Evolutionary conservation across 768 basidiomycete genomes (phyloP).

Genomic region (Rhodotorula taiwanensis): DNA sequence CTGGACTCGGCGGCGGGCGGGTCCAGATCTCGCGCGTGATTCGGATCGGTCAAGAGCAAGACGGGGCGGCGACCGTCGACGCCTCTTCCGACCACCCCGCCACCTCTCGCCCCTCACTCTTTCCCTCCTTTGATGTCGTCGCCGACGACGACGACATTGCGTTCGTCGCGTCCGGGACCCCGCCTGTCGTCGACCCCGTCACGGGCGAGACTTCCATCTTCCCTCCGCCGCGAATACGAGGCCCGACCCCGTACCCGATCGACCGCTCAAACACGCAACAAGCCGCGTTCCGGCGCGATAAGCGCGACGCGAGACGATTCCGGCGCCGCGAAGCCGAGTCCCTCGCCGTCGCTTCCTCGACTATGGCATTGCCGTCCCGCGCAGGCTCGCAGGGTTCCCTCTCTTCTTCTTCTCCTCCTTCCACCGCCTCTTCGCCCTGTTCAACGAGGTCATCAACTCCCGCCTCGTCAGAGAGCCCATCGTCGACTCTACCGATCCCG

Average conservation of each 20-base stretch:
- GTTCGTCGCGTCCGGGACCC: not conserved
- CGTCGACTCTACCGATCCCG: not conserved
- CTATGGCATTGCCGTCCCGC: too few relatives aligned
- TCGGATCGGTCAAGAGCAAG: not conserved
- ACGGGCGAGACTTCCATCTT: not conserved
- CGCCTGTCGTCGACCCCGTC: not conserved
- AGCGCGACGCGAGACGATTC: conserved; percentile 23
- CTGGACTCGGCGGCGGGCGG: conserved; percentile 64
- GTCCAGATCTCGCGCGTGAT: conserved; percentile 20
- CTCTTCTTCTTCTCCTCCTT: too few relatives aligned
- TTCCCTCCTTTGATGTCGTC: conserved; percentile 11
- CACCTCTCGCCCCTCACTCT: conserved; percentile 5
- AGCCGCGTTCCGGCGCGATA: conserved; percentile 22
- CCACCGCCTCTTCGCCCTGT: not conserved
- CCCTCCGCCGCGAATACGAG: not conserved
- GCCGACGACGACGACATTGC: not conserved
- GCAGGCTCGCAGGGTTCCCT: not conserved
- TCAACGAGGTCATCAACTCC: not conserved
- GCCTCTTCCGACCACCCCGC: not conserved
- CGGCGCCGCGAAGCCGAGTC: not conserved
- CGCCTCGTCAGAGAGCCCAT: not conserved
- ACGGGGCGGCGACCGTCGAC: not conserved
- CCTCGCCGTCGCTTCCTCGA: not conserved
- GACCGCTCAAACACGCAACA: conserved; percentile 20
- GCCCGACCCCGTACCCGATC: conserved; percentile 7